A percentile compares a stretch with the other conserved stretches of the same genome.
phyloP scores from a whole-genome alignment of 2,329 filamentous ascomycete genomes.

The Alternaria gansuensis region DNA sequence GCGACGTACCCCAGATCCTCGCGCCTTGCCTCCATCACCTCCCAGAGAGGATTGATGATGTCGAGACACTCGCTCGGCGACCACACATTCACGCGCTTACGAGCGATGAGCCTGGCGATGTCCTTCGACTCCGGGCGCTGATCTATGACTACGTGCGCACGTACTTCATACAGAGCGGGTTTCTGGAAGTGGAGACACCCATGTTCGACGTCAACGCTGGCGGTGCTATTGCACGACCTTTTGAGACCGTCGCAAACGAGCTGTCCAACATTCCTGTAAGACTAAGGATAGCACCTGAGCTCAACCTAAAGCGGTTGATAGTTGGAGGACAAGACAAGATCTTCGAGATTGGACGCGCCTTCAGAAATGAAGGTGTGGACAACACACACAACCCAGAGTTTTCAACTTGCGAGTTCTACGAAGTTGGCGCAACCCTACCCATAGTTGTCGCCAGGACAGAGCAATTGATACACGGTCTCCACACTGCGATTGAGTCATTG shows the following conservation, averaged over 20 bases:
- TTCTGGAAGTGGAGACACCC: slow-evolving; percentile 90
- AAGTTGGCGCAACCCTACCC: slow-evolving; percentile 79
- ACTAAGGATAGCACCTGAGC: slow-evolving; percentile 88
- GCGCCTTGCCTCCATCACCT: slow-evolving; percentile 82
- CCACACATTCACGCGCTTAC: slow-evolving; percentile 89
- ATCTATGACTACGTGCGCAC: slow-evolving; percentile 78
- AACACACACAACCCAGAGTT: slow-evolving; percentile 95
- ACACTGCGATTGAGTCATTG: slow-evolving; percentile 58
- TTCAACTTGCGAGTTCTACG: slow-evolving; percentile 97
- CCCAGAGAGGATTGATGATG: slow-evolving; percentile 73
- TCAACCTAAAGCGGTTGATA: slow-evolving; percentile 92
- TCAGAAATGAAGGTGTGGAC: slow-evolving; percentile 82
- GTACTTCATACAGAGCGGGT: slow-evolving; percentile 75
- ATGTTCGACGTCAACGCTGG: slow-evolving; percentile 83
- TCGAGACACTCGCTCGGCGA: slow-evolving; percentile 75
- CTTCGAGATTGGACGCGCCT: slow-evolving; percentile 91
- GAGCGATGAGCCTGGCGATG: slow-evolving; percentile 72
- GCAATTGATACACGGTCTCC: slow-evolving; percentile 64
- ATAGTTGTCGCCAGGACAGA: slow-evolving; percentile 81
- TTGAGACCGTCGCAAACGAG: slow-evolving; percentile 80
- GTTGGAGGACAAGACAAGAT: slow-evolving; percentile 87
- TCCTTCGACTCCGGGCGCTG: slow-evolving; percentile 75
- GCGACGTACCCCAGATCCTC: slow-evolving; percentile 73
- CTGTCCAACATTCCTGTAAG: slow-evolving; percentile 75
- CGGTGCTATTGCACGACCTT: slow-evolving; percentile 88